Base-by-base conservation (phyloP, 371 early-diverging fungal species). In the Mortierella sp. region DNA sequence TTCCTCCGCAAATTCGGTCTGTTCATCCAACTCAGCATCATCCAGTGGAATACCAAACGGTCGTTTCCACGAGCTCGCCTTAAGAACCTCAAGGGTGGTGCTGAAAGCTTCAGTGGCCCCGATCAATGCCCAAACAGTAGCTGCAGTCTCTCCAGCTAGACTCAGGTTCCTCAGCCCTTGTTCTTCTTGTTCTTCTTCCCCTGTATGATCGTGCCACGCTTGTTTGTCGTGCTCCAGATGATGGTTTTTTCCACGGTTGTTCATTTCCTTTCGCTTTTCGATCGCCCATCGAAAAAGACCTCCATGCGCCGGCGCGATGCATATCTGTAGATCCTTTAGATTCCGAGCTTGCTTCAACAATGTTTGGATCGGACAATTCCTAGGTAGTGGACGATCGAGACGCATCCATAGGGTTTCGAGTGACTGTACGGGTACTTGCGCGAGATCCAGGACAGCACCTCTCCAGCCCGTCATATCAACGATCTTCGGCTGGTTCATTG, bases 391-490 rank as follows among this genome's bases (percentile, higher is more conserved):
- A 0, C 52, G 59, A 52, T 66, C 59, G 21, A 58, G 44, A 34
- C 59, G 43, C 54, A 66, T 46, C 1, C 27, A 19, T 5, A 66
- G 58, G 17, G 47, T 15, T 5, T 44, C 31, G 0, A 66, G 41
- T 4, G 31, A 21, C 4, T 59, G 30, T 2, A 41, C 42, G 19
- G 66, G 66, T n/a, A 66, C 58, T 30, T 56, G 56, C 34, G 44
- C 27, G 7, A 66, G 23, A 53, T 66, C 66, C 30, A 53, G 41
- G 2, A 53, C 39, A 0, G 66, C 66, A 4, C 66, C 66, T 11
- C 53, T 51, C 66, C 66, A 66, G 12, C 47, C 59, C 1, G 59
- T 58, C 41, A 66, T n/a, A 48, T 66, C 66, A 2, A 66, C 30
- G 6, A 53, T 24, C 23, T 43, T 43, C 1, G 52, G 60, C 0